Percentiles rank a stretch among this genome's conserved stretches.
These are phyloP conservation scores for Prinsepia uniflora DNA, from an alignment of 306 rosid species.

Conservation along the genomic window DNA sequence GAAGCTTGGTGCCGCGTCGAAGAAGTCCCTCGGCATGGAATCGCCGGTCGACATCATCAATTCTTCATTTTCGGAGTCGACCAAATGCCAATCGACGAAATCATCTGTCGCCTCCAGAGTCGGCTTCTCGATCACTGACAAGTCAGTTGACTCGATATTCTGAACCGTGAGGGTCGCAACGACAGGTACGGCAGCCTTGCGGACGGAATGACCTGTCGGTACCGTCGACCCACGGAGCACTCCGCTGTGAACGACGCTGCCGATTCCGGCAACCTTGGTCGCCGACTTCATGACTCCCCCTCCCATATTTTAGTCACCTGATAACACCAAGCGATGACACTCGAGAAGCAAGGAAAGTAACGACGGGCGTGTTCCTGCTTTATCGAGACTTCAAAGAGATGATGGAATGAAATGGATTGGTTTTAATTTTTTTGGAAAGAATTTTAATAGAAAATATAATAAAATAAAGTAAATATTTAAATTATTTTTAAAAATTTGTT, in stretches of 20 bases:
- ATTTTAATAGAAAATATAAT: too few relatives aligned
- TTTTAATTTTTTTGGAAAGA: too few relatives aligned
- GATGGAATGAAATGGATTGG: too few relatives aligned
- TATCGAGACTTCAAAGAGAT: too few relatives aligned
- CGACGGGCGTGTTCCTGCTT: too few relatives aligned
- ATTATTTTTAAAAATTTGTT: too few relatives aligned
- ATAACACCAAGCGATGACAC: background rate
- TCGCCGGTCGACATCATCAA: conserved; percentile 39
- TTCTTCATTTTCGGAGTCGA: conserved; percentile 38
- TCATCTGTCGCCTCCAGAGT: conserved; percentile 32
- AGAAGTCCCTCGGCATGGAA: conserved; percentile 66
- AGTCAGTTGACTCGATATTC: conserved; percentile 23
- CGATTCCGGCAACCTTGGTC: conserved; percentile 58
- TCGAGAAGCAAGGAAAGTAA: too few relatives aligned
- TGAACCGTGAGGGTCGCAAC: conserved; percentile 27
- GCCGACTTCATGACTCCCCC: conserved; percentile 70
- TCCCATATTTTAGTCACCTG: conserved; percentile 41
- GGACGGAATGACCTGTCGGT: conserved; percentile 33
- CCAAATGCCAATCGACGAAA: conserved; percentile 52
- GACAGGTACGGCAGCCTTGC: conserved; percentile 28
- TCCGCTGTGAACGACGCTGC: conserved; percentile 33
- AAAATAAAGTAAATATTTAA: too few relatives aligned
- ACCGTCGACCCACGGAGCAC: conserved; percentile 32
- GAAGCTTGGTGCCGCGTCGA: conserved; percentile 46
- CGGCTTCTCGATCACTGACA: conserved; percentile 26